Percentiles rank a stretch among this genome's conserved stretches.
phyloP scores from a whole-genome alignment of 129 eudicot genomes.

The Lactuca saligna region DNA sequence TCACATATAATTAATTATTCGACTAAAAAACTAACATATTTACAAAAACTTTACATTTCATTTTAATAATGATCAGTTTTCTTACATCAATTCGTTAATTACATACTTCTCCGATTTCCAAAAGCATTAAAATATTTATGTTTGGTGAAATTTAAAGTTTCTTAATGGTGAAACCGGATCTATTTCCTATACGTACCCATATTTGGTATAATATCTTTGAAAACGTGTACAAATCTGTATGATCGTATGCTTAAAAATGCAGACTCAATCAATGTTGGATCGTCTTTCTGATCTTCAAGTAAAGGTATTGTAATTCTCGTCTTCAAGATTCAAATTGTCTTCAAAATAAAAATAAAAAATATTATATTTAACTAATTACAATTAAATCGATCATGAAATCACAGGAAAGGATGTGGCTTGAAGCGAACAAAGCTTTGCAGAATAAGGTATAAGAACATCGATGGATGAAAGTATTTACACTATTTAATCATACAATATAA shows the following conservation, averaged over 20 bases:
- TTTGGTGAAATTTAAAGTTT: too few species aligned
- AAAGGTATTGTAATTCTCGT: slow-evolving; percentile 45
- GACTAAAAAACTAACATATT: background rate
- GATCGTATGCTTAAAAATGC: slow-evolving; percentile 28
- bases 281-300: slow-evolving; percentile 86
- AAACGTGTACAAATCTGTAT: background rate
- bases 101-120: background rate
- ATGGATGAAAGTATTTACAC: background rate
- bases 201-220: background rate
- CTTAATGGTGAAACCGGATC: background rate
- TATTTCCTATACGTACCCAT: background rate
- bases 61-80: background rate
- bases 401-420: slow-evolving; percentile 83
- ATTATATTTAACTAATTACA: slow-evolving; percentile 6
- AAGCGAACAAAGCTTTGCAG: slow-evolving; percentile 73
- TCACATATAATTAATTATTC: background rate
- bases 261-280: slow-evolving; percentile 94
- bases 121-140: too few species aligned
- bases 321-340: background rate
- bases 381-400: background rate
- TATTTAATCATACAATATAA: background rate
- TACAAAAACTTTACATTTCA: background rate
- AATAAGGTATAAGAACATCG: slow-evolving; percentile 47
- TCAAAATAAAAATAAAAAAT: background rate
- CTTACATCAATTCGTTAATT: background rate